These are phyloP conservation scores for Niveomyces coronatus DNA, from an alignment of 2,329 filamentous ascomycete species.

Conservation along the genomic window DNA sequence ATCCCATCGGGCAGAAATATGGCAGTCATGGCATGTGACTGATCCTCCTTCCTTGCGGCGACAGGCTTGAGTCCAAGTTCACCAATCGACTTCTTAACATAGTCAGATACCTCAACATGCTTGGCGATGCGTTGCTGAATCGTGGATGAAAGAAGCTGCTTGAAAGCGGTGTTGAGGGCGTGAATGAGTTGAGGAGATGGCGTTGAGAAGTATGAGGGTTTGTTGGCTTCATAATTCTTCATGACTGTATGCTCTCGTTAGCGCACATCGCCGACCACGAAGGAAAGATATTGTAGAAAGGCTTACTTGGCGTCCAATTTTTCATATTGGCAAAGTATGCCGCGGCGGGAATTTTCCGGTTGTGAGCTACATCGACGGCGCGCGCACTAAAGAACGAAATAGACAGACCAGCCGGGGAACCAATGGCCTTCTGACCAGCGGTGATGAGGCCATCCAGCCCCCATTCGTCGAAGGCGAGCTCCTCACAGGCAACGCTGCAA, in stretches of 20 bases:
- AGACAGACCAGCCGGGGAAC: slow-evolving; percentile 84
- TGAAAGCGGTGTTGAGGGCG: slow-evolving; percentile 81
- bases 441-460: slow-evolving; percentile 86
- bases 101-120: slow-evolving; percentile 70
- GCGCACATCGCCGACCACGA: background rate
- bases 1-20: slow-evolving; percentile 87
- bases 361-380: slow-evolving; percentile 71
- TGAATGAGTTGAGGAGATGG: slow-evolving; percentile 89
- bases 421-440: slow-evolving; percentile 93
- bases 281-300: background rate
- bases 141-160: slow-evolving; percentile 72
- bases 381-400: slow-evolving; percentile 90
- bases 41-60: slow-evolving; percentile 74
- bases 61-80: slow-evolving; percentile 82
- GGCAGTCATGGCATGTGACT: slow-evolving; percentile 96
- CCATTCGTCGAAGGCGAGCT: slow-evolving; percentile 95
- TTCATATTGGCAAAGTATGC: slow-evolving; percentile 95
- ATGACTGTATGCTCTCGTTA: slow-evolving; percentile 51
- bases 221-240: slow-evolving; percentile 98
- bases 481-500: slow-evolving; percentile 92
- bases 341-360: slow-evolving; percentile 67
- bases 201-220: slow-evolving; percentile 95
- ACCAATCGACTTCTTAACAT: slow-evolving; percentile 73
- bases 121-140: slow-evolving; percentile 73
- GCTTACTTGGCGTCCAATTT: slow-evolving; percentile 83